Conservation (phyloP, 805 yeast species). For the Teunomyces atbi region DNA sequence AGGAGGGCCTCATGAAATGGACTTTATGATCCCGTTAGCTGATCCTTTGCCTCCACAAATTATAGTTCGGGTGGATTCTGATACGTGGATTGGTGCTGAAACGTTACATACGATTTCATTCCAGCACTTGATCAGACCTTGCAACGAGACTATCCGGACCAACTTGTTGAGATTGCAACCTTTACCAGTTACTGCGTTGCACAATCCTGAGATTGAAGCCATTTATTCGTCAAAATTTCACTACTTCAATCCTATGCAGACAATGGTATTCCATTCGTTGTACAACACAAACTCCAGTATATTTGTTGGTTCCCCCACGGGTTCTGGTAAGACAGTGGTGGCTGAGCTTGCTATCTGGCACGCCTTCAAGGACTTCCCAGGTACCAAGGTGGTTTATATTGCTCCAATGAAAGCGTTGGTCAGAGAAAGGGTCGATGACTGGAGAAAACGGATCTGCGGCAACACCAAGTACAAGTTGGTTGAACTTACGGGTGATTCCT, state of each 20-base stretch:
- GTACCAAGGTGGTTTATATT: constrained; percentile 76
- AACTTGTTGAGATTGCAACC: constrained; percentile 80
- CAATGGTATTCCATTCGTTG: constrained; percentile 89
- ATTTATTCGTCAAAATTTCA: constrained; percentile 69
- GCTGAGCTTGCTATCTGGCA: constrained; percentile 98
- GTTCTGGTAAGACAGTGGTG: constrained; percentile 93
- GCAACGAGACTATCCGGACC: constrained; percentile 82
- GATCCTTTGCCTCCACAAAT: constrained; percentile 92
- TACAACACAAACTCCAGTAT: constrained; percentile 78
- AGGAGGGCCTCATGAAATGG: constrained; percentile 63
- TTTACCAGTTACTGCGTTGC: constrained; percentile 77
- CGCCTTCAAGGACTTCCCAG: constrained; percentile 80
- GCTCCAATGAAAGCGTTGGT: constrained; percentile 91
- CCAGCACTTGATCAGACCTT: constrained; percentile 86
- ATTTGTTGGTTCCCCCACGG: constrained; percentile 97
- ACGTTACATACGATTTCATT: constrained; percentile 75
- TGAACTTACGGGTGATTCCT: constrained; percentile 80
- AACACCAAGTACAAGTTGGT: constrained; percentile 53
- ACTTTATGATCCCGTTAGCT: constrained; percentile 86
- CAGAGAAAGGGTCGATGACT: constrained; percentile 78
- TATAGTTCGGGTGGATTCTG: constrained; percentile 75
- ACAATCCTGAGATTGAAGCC: constrained; percentile 61
- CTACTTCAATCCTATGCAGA: constrained; percentile 97
- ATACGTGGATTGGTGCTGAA: constrained; percentile 88
- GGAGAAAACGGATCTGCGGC: constrained; percentile 56